Evolutionary conservation across 1,139 yeast genomes (phyloP).

Genomic region (Wickerhamomyces sp.): DNA sequence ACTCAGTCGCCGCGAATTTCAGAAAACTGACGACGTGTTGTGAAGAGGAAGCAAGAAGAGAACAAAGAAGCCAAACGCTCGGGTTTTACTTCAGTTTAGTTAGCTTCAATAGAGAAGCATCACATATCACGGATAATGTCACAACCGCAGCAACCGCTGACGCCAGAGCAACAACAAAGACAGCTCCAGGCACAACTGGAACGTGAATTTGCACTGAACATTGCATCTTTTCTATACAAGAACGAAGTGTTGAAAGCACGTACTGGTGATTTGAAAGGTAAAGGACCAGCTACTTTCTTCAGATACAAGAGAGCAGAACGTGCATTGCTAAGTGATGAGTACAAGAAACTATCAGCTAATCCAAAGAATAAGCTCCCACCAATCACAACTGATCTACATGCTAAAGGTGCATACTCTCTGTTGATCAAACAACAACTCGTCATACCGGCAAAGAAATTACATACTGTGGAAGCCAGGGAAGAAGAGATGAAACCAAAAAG

Average conservation of each 20-base stretch:
- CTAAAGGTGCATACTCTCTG: constrained; percentile 56
- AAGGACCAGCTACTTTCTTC: constrained; percentile 67
- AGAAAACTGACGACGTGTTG: neutral
- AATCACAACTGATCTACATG: constrained; percentile 46
- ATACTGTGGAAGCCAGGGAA: constrained; percentile 64
- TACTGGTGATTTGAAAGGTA: constrained; percentile 68
- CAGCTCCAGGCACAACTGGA: constrained; percentile 15
- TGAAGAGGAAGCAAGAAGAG: too few species aligned
- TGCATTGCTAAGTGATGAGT: constrained; percentile 72
- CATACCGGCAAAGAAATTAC: constrained; percentile 68
- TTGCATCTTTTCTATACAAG: constrained; percentile 70
- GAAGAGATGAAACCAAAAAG: constrained; percentile 63
- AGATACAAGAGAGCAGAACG: constrained; percentile 78
- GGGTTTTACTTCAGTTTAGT: too few species aligned
- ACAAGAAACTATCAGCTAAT: constrained; percentile 49
- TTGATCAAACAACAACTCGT: constrained; percentile 73
- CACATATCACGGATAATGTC: too few species aligned
- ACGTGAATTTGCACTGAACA: constrained; percentile 40
- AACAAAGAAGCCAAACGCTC: too few species aligned
- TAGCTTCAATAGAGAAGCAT: neutral
- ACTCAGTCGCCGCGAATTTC: too few species aligned
- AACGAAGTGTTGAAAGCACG: constrained; percentile 68
- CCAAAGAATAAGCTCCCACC: constrained; percentile 57
- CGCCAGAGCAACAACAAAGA: too few species aligned
- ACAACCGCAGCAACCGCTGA: constrained; percentile 4